Percentiles rank a stretch among this genome's conserved stretches.
These are phyloP conservation scores for Telopea speciosissima DNA, from an alignment of 177 flowering plant genomes.

Conservation along the genomic window DNA sequence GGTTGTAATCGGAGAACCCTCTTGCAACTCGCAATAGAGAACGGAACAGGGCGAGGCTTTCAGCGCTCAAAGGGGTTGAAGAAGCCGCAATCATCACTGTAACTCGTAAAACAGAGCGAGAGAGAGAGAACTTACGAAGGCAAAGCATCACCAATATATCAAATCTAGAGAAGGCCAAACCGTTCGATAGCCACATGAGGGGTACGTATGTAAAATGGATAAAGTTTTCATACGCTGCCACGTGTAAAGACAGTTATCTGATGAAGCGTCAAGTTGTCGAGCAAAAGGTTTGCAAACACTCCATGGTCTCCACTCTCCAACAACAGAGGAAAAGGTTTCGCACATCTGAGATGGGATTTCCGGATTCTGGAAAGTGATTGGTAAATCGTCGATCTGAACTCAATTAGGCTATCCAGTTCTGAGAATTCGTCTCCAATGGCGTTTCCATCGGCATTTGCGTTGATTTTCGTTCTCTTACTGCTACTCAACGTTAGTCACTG, in stretches of 20 bases:
- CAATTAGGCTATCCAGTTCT: background rate
- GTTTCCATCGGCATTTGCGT: conserved; percentile 9
- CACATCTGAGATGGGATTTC: background rate
- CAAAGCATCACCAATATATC: background rate
- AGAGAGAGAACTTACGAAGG: background rate
- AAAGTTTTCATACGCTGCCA: too few species aligned
- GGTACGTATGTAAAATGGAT: too few species aligned
- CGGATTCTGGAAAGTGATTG: background rate
- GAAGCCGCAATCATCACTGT: conserved; percentile 11
- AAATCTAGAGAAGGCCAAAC: too few species aligned
- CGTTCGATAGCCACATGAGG: too few species aligned
- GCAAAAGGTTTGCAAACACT: too few species aligned
- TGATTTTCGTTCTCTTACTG: conserved; percentile 25
- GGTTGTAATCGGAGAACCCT: conserved; percentile 69
- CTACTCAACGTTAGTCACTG: conserved; percentile 29
- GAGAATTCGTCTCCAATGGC: conserved; percentile 14
- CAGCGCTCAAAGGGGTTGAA: conserved; percentile 9
- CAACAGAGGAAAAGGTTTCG: background rate
- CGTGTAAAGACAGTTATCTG: too few species aligned
- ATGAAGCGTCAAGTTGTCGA: too few species aligned
- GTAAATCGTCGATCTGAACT: background rate
- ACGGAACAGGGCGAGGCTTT: conserved; percentile 17
- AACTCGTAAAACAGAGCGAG: background rate
- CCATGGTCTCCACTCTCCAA: too few species aligned
- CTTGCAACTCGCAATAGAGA: conserved; percentile 53